Percentiles rank a stretch among this genome's conserved stretches.
phyloP scores from a whole-genome alignment of 352 stramenopile genomes.

The Thraustotheca clavata region DNA sequence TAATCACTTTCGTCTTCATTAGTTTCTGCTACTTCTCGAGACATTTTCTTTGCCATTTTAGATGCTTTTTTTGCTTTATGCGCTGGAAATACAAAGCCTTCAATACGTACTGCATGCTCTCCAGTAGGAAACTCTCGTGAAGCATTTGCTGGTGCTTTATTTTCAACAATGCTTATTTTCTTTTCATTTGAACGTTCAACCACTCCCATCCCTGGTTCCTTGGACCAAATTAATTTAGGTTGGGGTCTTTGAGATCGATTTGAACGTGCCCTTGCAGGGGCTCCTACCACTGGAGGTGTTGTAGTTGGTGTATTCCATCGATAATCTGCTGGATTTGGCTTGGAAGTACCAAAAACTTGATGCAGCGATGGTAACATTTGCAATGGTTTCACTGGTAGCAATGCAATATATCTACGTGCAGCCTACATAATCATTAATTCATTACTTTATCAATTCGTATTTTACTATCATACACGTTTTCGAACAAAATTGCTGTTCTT shows the following conservation, averaged over 20 bases:
- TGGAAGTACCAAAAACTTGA: slow-evolving; percentile 72
- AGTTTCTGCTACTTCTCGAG: slow-evolving; percentile 25
- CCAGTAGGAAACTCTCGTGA: slow-evolving; percentile 40
- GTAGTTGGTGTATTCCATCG: slow-evolving; percentile 25
- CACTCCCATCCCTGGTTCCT: slow-evolving; percentile 57
- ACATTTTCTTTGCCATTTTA: slow-evolving; percentile 64
- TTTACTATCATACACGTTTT: slow-evolving; percentile 53
- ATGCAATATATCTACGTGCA: slow-evolving; percentile 51
- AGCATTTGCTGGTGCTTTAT: neutral
- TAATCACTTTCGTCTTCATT: slow-evolving; percentile 62
- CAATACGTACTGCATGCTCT: slow-evolving; percentile 59
- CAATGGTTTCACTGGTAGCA: slow-evolving; percentile 59
- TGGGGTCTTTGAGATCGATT: neutral
- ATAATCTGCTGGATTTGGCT: slow-evolving; percentile 59
- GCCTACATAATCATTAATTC: slow-evolving; percentile 33
- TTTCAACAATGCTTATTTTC: slow-evolving; percentile 25
- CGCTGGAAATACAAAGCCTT: slow-evolving; percentile 75
- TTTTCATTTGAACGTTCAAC: slow-evolving; percentile 41
- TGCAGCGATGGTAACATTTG: slow-evolving; percentile 69
- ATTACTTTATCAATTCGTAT: neutral
- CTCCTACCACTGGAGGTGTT: neutral
- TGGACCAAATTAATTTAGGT: slow-evolving; percentile 62
- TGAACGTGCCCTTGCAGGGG: neutral
- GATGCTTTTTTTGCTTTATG: slow-evolving; percentile 43
- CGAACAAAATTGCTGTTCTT: slow-evolving; percentile 79